Conservation (phyloP, 805 yeast species). For the Metschnikowia arizonensis region DNA sequence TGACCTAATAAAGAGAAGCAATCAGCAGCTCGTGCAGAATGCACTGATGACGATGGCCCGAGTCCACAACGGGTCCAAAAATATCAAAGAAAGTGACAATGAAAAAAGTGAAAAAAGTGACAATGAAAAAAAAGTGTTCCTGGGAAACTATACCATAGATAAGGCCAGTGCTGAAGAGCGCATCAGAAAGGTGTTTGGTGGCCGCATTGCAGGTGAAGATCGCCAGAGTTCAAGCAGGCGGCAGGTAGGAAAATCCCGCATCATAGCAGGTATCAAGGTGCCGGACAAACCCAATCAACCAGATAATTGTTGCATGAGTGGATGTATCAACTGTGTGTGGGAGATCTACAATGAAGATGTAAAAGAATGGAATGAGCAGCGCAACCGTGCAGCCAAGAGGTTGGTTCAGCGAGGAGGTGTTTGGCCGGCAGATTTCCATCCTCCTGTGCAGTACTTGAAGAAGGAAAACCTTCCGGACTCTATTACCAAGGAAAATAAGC, state of each 20-base stretch:
- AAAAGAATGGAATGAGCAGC: conserved; percentile 67
- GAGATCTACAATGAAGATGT: conserved; percentile 85
- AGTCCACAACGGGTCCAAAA: background rate
- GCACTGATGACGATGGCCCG: conserved; percentile 6
- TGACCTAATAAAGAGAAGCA: conserved; percentile 35
- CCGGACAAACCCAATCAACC: conserved; percentile 88
- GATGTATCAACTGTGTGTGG: conserved; percentile 97
- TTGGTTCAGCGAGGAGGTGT: conserved; percentile 36
- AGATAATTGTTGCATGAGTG: conserved; percentile 96
- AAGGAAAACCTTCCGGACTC: conserved; percentile 31
- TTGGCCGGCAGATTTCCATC: conserved; percentile 43
- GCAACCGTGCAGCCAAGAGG: conserved; percentile 52
- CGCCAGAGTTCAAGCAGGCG: conserved; percentile 38
- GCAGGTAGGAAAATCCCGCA: conserved; percentile 32
- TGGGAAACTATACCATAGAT: conserved; percentile 4
- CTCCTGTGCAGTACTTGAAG: conserved; percentile 33
- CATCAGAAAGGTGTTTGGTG: conserved; percentile 51
- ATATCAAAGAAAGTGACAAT: too few relatives aligned
- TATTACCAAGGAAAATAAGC: conserved; percentile 29
- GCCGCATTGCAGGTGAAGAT: conserved; percentile 50
- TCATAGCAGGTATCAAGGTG: conserved; percentile 60
- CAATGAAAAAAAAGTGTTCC: background rate
- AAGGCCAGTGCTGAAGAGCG: conserved; percentile 41
- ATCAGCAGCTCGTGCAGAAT: conserved; percentile 26
- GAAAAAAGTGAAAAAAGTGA: background rate